These are phyloP conservation scores for Thielaviopsis ethacetica DNA, from an alignment of 2,329 filamentous ascomycete genomes.

Conservation along the genomic window DNA sequence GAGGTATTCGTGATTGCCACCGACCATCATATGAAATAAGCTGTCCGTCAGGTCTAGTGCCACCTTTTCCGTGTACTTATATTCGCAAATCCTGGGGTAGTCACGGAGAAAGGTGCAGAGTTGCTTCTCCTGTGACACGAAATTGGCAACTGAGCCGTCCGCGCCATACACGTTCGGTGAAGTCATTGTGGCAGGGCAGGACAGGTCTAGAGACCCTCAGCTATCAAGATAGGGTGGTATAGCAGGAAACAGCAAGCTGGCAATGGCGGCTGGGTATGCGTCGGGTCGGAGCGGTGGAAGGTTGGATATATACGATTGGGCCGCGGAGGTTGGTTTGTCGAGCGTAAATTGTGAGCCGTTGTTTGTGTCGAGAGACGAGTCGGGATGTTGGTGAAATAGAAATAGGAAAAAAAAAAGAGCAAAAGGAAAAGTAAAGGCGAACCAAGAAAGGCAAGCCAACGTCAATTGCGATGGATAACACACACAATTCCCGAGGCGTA, in stretches of 20 bases:
- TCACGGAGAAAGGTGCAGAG: constrained; percentile 70
- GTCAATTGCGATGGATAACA: too few species aligned
- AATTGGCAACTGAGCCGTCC: constrained; percentile 13
- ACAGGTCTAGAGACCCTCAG: not conserved
- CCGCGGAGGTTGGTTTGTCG: not conserved
- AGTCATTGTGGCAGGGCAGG: constrained; percentile 27
- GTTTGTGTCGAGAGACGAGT: not conserved
- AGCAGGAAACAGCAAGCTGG: not conserved
- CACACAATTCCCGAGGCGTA: not conserved
- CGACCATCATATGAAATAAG: constrained; percentile 77
- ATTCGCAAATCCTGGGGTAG: constrained; percentile 55
- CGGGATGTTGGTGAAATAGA: not conserved
- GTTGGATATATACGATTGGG: not conserved
- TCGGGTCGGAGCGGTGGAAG: not conserved
- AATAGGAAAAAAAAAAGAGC: not conserved
- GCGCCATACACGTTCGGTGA: constrained; percentile 15
- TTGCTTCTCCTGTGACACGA: constrained; percentile 58
- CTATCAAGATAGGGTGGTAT: not conserved
- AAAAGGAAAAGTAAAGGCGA: not conserved
- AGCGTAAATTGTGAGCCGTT: not conserved
- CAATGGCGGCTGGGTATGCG: not conserved
- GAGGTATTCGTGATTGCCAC: constrained; percentile 57
- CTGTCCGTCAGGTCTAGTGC: constrained; percentile 55
- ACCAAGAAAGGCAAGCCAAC: not conserved
- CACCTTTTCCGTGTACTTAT: constrained; percentile 60